Conservation (phyloP, 129 eudicot species). For the Smallanthus sonchifolius region DNA sequence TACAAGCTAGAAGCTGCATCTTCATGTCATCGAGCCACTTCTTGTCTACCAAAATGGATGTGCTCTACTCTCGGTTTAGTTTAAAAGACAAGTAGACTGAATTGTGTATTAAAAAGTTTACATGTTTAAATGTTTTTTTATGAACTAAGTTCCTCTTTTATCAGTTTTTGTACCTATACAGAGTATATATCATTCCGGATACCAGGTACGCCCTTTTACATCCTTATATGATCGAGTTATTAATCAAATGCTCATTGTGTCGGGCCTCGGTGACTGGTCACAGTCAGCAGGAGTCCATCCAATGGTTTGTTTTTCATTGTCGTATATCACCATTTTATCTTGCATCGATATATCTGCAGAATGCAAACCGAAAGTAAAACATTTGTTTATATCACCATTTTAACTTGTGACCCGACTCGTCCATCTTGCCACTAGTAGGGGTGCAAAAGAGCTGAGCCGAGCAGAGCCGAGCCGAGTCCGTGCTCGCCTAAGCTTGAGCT, state of each 20-base stretch:
- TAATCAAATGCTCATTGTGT: conserved; percentile 22
- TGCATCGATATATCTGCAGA: conserved; percentile 88
- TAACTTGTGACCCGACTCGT: background rate
- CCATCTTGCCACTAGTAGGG: background rate
- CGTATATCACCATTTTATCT: conserved; percentile 89
- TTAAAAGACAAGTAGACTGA: conserved; percentile 15
- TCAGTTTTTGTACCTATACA: conserved; percentile 19
- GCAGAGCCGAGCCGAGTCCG: too few species aligned
- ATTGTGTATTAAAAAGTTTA: conserved; percentile 19
- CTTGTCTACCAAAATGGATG: conserved; percentile 1
- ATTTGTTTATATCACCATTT: background rate
- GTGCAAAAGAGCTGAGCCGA: too few species aligned
- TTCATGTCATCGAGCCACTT: background rate
- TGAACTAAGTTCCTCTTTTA: conserved; percentile 19
- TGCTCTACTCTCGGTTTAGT: conserved; percentile 4
- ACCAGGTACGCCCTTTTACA: conserved; percentile 15
- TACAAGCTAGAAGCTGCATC: conserved; percentile 2
- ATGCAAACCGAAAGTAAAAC: background rate
- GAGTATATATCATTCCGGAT: conserved; percentile 15
- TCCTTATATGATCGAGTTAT: background rate
- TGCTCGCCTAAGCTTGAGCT: too few species aligned
- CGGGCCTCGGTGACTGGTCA: conserved; percentile 49
- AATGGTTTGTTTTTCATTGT: conserved; percentile 71
- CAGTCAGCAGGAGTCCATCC: conserved; percentile 89
- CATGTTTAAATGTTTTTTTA: conserved; percentile 19